Evolutionary conservation across 2,329 filamentous ascomycete species (phyloP).

Genomic region (Fusarium domesticum): DNA sequence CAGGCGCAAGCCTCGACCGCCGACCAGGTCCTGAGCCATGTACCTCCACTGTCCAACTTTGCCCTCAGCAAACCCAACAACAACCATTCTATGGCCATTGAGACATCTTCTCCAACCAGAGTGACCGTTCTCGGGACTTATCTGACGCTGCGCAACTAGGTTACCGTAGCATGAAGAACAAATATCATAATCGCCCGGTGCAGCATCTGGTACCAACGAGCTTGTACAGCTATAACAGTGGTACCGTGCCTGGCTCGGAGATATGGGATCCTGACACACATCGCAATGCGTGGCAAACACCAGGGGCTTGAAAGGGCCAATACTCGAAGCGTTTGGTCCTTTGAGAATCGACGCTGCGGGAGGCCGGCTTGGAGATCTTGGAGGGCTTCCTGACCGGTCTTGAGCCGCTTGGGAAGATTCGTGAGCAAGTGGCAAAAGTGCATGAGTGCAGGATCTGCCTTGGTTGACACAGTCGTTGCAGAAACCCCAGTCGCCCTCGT

Average conservation of each 20-base stretch:
- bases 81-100: conserved; percentile 77
- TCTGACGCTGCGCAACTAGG: conserved; percentile 59
- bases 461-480: conserved; percentile 85
- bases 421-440: conserved; percentile 73
- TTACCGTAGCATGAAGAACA: conserved; percentile 74
- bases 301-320: conserved; percentile 62
- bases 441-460: conserved; percentile 76
- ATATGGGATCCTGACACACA: conserved; percentile 70
- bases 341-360: conserved; percentile 48
- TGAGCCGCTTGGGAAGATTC: conserved; percentile 38
- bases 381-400: conserved; percentile 38
- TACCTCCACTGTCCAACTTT: conserved; percentile 65
- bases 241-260: conserved; percentile 65
- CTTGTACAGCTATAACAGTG: conserved; percentile 76
- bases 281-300: conserved; percentile 76
- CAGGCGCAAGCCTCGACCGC: conserved; percentile 67
- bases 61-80: conserved; percentile 71
- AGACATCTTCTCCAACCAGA: conserved; percentile 82
- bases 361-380: conserved; percentile 44
- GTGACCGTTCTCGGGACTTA: conserved; percentile 72
- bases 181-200: conserved; percentile 78
- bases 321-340: conserved; percentile 44
- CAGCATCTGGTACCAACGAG: conserved; percentile 43
- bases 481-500: conserved; percentile 92
- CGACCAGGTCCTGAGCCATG: conserved; percentile 70